Evolutionary conservation across 73 alveolate genomes (phyloP).

Genomic region (Paramecium octaurelia): DNA sequence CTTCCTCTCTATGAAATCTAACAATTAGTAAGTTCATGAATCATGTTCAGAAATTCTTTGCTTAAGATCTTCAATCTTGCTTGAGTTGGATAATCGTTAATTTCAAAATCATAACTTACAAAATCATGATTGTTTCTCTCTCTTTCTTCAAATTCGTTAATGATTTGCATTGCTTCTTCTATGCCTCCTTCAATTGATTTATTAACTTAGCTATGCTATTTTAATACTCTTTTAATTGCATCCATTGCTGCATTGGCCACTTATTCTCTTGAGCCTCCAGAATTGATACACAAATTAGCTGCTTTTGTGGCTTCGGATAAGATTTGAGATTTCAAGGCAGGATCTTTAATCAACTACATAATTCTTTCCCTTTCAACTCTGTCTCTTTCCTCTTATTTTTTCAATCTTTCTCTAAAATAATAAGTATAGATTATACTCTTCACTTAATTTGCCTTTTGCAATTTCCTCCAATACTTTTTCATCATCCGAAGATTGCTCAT

Average conservation of each 20-base stretch:
- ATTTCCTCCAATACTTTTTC: slow-evolving; percentile 76
- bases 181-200: slow-evolving; percentile 86
- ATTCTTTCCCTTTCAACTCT: slow-evolving; percentile 76
- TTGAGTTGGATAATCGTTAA: slow-evolving; percentile 93
- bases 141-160: slow-evolving; percentile 86
- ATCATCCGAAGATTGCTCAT: slow-evolving; percentile 70
- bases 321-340: slow-evolving; percentile 44
- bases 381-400: slow-evolving; percentile 77
- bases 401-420: slow-evolving; percentile 59
- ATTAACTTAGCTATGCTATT: slow-evolving; percentile 78
- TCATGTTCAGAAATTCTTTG: slow-evolving; percentile 81
- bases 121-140: slow-evolving; percentile 81
- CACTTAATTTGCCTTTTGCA: slow-evolving; percentile 73
- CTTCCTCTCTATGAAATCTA: slow-evolving; percentile 83
- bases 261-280: slow-evolving; percentile 83
- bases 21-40: slow-evolving; percentile 91
- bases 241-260: slow-evolving; percentile 82
- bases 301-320: slow-evolving; percentile 88
- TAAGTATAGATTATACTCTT: slow-evolving; percentile 67
- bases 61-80: slow-evolving; percentile 88
- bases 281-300: slow-evolving; percentile 86
- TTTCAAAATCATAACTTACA: slow-evolving; percentile 90
- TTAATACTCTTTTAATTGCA: slow-evolving; percentile 83
- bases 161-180: slow-evolving; percentile 84
- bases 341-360: slow-evolving; percentile 42